Evolutionary conservation across 805 yeast genomes (phyloP), one percentile per base, ranked within the genome.

Genomic region (Candida germanica): DNA sequence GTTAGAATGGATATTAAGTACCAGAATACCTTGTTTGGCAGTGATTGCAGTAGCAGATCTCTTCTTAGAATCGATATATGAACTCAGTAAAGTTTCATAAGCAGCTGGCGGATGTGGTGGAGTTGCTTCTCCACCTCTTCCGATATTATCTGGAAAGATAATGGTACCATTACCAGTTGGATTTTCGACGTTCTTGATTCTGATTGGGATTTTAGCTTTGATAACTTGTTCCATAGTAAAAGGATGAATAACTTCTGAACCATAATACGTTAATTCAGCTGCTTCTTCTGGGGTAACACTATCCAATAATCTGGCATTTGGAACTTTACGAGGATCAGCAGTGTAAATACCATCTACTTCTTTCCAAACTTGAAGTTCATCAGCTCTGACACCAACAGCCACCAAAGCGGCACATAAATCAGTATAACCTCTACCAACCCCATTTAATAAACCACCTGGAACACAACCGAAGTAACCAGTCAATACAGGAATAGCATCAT

Each of bases 211-310:
- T 56, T 83, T 86, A 16, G 97, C 97, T 49, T 81, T 79, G 51
- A 93, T 93, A 39, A 91, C 98, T 67, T 93, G 98, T 66, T 91
- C 98, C 98, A 93, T 93, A 15, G 98, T 93, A 70, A 93, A 89
- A 3, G 98, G 98, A 56, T 93, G 98, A 50, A 93, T 93, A 47
- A 93, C 98, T 65, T 93, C 98, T 2, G 94, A 83, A 29, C 98
- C 98, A 56, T 93, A 93, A 63, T 93, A 93, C 1, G 98, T 93
- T 59, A 93, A 76, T 66, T 93, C 98, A 0, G 98, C 93, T 4
- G 98, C 98, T 66, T 93, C 98, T 56, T 93, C 98, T 3, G 98
- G 98, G 0, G 98, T 93, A 44, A 93, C 96, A 35, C 87, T 78
- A 39, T 79, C 77, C 46, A 93, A 70, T 34, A 91, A 69, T 49